A percentile compares a stretch with the other conserved stretches of the same genome.
Conservation (phyloP, 805 yeast species). For the Wickerhamomyces sydowiorum region DNA sequence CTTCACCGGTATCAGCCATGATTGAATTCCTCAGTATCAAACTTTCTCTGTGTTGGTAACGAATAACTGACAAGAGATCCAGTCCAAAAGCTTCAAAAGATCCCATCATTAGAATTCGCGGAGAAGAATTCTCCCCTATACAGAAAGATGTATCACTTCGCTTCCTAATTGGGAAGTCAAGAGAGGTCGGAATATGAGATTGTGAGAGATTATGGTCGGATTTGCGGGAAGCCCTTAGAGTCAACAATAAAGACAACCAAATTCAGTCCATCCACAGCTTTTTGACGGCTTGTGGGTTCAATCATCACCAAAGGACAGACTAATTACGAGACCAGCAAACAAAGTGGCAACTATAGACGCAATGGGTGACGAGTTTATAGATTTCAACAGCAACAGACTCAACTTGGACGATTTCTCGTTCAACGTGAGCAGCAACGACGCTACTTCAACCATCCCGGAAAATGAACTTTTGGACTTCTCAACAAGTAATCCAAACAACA, state of each 20-base stretch:
- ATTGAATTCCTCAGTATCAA: neutral
- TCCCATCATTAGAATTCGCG: too few relatives aligned
- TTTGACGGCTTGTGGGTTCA: too few relatives aligned
- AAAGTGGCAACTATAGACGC: too few relatives aligned
- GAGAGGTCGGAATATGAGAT: too few relatives aligned
- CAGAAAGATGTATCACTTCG: neutral
- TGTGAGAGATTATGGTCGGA: too few relatives aligned
- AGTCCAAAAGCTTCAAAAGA: too few relatives aligned
- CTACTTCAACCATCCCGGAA: conserved; percentile 22
- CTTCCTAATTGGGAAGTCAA: conserved; percentile 7
- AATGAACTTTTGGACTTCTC: conserved; percentile 20
- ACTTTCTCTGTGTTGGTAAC: neutral
- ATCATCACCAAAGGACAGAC: too few relatives aligned
- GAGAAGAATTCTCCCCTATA: too few relatives aligned
- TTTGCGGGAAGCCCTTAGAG: too few relatives aligned
- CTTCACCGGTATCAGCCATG: conserved; percentile 2
- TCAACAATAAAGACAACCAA: neutral
- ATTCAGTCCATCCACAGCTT: too few relatives aligned
- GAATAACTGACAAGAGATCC: too few relatives aligned
- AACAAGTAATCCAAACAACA: neutral
- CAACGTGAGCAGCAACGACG: conserved; percentile 6
- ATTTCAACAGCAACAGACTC: conserved; percentile 15
- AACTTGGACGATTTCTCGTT: conserved; percentile 21
- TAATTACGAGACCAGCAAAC: too few relatives aligned
- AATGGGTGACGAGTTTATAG: conserved; percentile 22